These are phyloP conservation scores for Russula griseocarnosa DNA, from an alignment of 768 basidiomycete genomes.

Conservation along the genomic window DNA sequence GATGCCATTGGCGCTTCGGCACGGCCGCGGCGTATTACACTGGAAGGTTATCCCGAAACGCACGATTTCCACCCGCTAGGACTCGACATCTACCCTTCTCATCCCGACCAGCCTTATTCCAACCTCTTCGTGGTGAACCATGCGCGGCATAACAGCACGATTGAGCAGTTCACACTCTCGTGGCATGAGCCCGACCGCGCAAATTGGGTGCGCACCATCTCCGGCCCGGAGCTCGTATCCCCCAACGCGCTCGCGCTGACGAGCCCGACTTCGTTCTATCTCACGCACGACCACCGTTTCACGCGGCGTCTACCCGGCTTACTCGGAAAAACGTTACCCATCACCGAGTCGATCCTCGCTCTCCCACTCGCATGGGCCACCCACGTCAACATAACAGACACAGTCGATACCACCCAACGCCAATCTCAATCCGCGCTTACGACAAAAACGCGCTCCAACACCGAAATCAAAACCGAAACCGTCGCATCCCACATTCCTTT, in stretches of 20 bases:
- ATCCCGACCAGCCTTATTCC: conserved; percentile 42
- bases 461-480: neutral
- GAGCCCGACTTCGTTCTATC: conserved; percentile 63
- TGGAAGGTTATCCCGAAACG: conserved; percentile 50
- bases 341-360: conserved; percentile 52
- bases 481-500: conserved; percentile 53
- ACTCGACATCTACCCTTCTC: conserved; percentile 52
- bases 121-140: conserved; percentile 69
- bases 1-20: conserved; percentile 8
- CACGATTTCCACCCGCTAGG: conserved; percentile 75
- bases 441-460: conserved; percentile 30
- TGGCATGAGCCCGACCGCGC: conserved; percentile 44
- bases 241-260: conserved; percentile 67
- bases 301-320: conserved; percentile 54
- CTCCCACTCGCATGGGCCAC: conserved; percentile 59
- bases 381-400: conserved; percentile 42
- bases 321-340: conserved; percentile 48
- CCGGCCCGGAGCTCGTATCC: conserved; percentile 54
- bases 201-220: conserved; percentile 56
- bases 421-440: conserved; percentile 29
- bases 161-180: conserved; percentile 62
- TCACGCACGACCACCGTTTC: conserved; percentile 68
- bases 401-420: neutral
- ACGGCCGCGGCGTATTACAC: conserved; percentile 40
- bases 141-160: conserved; percentile 52